Percentiles rank a stretch among this genome's conserved stretches.
Evolutionary conservation across 179 eudicot species (phyloP).

Genomic region (Heliamphora ciliata): DNA sequence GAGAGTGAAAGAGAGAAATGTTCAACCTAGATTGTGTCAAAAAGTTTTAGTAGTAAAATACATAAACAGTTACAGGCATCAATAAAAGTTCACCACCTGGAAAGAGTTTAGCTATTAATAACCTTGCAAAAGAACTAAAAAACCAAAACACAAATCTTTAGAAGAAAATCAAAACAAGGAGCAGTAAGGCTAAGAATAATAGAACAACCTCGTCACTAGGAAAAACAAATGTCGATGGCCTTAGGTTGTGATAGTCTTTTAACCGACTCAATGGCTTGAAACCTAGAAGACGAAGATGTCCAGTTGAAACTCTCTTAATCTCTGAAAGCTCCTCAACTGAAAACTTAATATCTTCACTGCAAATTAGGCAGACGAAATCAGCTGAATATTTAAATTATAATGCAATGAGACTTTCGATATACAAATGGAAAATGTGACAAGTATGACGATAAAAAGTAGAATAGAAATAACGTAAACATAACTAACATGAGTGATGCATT

Average conservation of each 20-base stretch:
- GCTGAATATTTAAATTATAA: neutral
- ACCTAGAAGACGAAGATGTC: conserved; percentile 87
- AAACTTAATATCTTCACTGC: conserved; percentile 65
- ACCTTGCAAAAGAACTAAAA: neutral
- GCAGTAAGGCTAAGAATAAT: conserved; percentile 11
- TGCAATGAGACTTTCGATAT: neutral
- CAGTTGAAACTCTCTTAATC: conserved; percentile 64
- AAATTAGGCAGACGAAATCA: conserved; percentile 12
- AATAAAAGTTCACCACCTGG: neutral
- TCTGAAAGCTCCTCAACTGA: conserved; percentile 74
- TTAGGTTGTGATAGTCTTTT: conserved; percentile 87
- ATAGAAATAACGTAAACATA: neutral
- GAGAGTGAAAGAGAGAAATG: too few species aligned
- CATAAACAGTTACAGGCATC: neutral
- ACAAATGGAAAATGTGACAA: neutral
- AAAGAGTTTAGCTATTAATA: neutral
- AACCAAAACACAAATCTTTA: conserved; percentile 3
- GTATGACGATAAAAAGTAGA: neutral
- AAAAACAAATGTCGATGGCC: conserved; percentile 84
- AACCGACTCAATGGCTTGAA: conserved; percentile 89
- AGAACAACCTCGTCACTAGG: conserved; percentile 90
- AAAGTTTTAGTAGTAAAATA: neutral
- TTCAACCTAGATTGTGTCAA: neutral
- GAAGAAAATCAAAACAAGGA: conserved; percentile 3
- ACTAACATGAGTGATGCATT: neutral